phyloP scores from a whole-genome alignment of 805 yeast genomes.

The Ascoidea tarda region DNA sequence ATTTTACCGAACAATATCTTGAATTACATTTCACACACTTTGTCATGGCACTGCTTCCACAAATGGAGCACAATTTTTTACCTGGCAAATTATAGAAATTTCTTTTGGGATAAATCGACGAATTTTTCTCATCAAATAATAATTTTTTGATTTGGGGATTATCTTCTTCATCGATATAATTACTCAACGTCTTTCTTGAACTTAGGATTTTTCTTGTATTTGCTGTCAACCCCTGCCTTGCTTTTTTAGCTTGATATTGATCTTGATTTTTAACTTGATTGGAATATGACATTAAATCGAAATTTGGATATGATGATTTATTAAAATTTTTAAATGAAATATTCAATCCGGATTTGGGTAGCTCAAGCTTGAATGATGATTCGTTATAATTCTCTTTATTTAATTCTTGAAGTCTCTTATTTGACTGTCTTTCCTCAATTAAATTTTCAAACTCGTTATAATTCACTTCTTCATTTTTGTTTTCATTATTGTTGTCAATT shows the following conservation, averaged over 20 bases:
- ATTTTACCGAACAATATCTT: conserved; percentile 8
- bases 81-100: conserved; percentile 5
- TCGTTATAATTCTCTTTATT: conserved; percentile 9
- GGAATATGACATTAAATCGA: conserved; percentile 9
- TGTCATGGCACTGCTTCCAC: conserved; percentile 9
- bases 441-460: conserved; percentile 1
- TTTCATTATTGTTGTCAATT: neutral
- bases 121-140: neutral
- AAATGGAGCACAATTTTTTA: conserved; percentile 9
- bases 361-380: conserved; percentile 4
- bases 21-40: conserved; percentile 8
- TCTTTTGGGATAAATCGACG: conserved; percentile 2
- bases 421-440: conserved; percentile 7
- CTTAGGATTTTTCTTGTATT: conserved; percentile 7
- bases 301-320: conserved; percentile 7
- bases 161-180: conserved; percentile 36
- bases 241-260: neutral
- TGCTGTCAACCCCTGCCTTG: conserved; percentile 7
- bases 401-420: conserved; percentile 8
- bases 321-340: conserved; percentile 7
- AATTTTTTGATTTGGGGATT: conserved; percentile 39
- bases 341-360: conserved; percentile 8
- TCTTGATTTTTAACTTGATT: conserved; percentile 3
- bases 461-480: neutral
- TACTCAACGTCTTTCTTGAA: conserved; percentile 34